Percentiles rank a stretch among this genome's conserved stretches.
Conservation (phyloP, 768 basidiomycete species). For the Leccinum longicurvipes region DNA sequence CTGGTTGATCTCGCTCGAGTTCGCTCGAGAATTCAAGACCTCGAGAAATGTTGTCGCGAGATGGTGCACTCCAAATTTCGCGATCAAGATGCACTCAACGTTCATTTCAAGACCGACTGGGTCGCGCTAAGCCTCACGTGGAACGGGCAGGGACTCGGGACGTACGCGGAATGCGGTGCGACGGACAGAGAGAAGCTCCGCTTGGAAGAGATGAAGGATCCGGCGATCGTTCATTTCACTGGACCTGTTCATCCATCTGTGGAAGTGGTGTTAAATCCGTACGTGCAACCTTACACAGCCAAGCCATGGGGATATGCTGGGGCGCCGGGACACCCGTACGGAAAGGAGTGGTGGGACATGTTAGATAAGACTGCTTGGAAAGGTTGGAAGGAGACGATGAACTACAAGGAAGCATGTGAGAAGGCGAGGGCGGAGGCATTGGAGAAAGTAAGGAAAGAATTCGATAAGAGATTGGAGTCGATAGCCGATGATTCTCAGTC, state of each 20-base stretch:
- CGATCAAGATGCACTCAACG: constrained; percentile 54
- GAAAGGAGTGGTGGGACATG: constrained; percentile 45
- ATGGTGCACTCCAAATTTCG: constrained; percentile 32
- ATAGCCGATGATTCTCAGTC: background rate
- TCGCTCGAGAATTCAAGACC: constrained; percentile 25
- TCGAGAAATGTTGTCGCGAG: constrained; percentile 24
- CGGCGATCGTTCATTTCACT: constrained; percentile 54
- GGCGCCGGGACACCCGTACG: constrained; percentile 48
- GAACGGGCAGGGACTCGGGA: constrained; percentile 58
- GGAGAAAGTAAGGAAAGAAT: constrained; percentile 4
- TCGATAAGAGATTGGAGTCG: constrained; percentile 4
- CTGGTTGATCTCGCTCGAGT: constrained; percentile 45
- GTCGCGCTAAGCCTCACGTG: constrained; percentile 39
- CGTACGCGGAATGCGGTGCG: constrained; percentile 40
- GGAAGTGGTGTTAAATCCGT: constrained; percentile 45
- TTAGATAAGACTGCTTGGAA: constrained; percentile 44
- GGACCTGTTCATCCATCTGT: constrained; percentile 49
- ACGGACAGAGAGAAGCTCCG: constrained; percentile 34
- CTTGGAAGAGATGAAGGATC: constrained; percentile 37
- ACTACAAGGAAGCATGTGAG: constrained; percentile 18
- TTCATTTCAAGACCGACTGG: constrained; percentile 44
- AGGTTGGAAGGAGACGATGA: constrained; percentile 27
- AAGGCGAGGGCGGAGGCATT: constrained; percentile 9
- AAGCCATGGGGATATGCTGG: constrained; percentile 60
- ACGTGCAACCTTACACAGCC: constrained; percentile 47